A percentile compares a stretch with the other conserved stretches of the same genome.
These are phyloP conservation scores for Gossypioides kirkii DNA, from an alignment of 345 rosid genomes.

Conservation along the genomic window DNA sequence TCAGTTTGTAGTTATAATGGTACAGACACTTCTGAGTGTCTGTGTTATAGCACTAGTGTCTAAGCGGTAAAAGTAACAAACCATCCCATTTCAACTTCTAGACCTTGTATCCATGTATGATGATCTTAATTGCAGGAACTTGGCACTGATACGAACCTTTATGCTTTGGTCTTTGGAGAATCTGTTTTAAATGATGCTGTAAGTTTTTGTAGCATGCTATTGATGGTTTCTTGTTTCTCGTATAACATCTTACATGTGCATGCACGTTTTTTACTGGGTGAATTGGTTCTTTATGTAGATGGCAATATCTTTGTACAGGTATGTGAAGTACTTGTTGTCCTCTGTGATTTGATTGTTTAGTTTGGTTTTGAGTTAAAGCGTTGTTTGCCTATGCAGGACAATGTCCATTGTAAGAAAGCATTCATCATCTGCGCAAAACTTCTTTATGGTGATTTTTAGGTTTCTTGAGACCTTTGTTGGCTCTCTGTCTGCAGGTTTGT, in stretches of 20 bases:
- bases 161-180: constrained; percentile 98
- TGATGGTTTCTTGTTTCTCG: constrained; percentile 7
- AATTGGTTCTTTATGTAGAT: constrained; percentile 41
- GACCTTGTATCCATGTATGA: neutral
- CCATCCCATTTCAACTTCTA: neutral
- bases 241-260: constrained; percentile 9
- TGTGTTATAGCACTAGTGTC: neutral
- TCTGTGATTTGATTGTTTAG: neutral
- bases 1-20: neutral
- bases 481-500: constrained; percentile 90
- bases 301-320: constrained; percentile 99
- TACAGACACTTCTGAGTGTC: neutral
- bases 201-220: constrained; percentile 28
- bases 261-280: constrained; percentile 7
- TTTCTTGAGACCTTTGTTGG: constrained; percentile 98
- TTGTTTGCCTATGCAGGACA: constrained; percentile 60
- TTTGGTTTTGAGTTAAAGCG: constrained; percentile 19
- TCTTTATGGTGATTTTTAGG: constrained; percentile 75
- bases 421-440: constrained; percentile 56
- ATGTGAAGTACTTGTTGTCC: constrained; percentile 18
- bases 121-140: constrained; percentile 62
- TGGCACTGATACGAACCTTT: constrained; percentile 88
- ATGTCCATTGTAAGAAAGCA: constrained; percentile 82
- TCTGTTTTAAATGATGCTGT: constrained; percentile 99
- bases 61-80: neutral